Evolutionary conservation across 2,329 filamentous ascomycete genomes (phyloP).

Genomic region (Claviceps maximensis): DNA sequence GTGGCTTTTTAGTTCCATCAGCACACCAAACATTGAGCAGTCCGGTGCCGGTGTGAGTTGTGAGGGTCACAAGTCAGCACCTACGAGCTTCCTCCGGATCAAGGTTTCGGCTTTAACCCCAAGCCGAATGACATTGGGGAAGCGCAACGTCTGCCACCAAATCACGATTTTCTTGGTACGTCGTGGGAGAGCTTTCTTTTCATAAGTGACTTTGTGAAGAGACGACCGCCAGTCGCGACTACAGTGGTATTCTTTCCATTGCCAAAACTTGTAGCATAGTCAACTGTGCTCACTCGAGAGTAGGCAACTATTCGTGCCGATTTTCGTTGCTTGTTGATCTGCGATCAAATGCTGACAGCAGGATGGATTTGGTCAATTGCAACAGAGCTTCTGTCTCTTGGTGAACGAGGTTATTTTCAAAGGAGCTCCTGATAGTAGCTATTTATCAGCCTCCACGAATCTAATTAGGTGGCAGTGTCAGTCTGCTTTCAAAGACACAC

Average conservation of each 20-base stretch:
- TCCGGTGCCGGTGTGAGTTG: too few relatives aligned
- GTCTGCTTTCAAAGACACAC: too few relatives aligned
- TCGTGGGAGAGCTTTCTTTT: too few relatives aligned
- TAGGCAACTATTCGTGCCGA: slow-evolving; percentile 93
- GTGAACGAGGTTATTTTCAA: slow-evolving; percentile 60
- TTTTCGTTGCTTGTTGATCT: slow-evolving; percentile 98
- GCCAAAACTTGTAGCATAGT: too few relatives aligned
- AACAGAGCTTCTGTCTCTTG: slow-evolving; percentile 79
- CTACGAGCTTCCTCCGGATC: slow-evolving; percentile 84
- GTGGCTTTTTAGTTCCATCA: too few relatives aligned
- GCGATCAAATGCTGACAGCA: slow-evolving; percentile 91
- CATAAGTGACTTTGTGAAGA: slow-evolving; percentile 97
- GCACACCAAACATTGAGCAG: too few relatives aligned
- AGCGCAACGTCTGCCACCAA: slow-evolving; percentile 90
- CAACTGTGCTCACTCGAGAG: slow-evolving; percentile 92
- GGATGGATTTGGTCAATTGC: slow-evolving; percentile 96
- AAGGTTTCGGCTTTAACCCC: slow-evolving; percentile 82
- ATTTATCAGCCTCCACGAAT: too few relatives aligned
- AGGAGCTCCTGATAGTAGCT: slow-evolving; percentile 96
- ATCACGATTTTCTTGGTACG: slow-evolving; percentile 98
- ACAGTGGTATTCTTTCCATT: slow-evolving; percentile 91
- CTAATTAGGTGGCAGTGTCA: too few relatives aligned
- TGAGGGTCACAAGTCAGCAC: too few relatives aligned
- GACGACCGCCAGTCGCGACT: slow-evolving; percentile 99
- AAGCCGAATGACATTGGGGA: slow-evolving; percentile 87